Evolutionary conservation across 306 rosid genomes (phyloP), one percentile per base, ranked within the genome.

Genomic region (Fragaria nilgerrensis): DNA sequence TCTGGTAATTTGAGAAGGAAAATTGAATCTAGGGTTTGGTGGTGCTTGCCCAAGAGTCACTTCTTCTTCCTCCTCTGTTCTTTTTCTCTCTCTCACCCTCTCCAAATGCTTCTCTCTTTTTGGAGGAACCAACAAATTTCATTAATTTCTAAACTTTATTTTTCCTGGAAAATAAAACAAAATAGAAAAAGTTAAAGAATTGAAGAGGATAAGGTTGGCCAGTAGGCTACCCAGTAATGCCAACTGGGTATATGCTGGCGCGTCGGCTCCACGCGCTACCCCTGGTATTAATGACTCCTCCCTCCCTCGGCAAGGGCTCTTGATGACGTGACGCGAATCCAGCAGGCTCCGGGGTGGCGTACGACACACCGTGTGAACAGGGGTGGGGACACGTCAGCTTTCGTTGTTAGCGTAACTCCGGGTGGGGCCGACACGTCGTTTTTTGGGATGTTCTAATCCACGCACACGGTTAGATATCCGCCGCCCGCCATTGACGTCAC

Each of bases 181-280:
- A 14, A 62, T 5, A 17, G 0, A 9, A 59, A 10, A 53, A 9
- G 2, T 9, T 7, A 13, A 73, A 56, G 32, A 64, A 58, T 32
- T 6, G 52, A 82, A 84, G 85, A 82, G 85, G 88, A 87, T 87
- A 85, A 87, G 88, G 84, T 80, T 82, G 87, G 87, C 81, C 85
- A 80, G 86, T 82, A 68, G 80, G 75, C 59, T 52, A 50, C 80
- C 74, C 78, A 75, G 87, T 75, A 32, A 82, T 82, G 90, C 87
- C 90, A 85, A 80, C 90, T 82, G 88, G 88, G 79, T 47, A 43
- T 10, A 25, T 50, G 50, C 53, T 11, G 67, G 73, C 64, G 70
- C 78, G 68, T 32, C 47, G 53, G 12, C 2, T 22, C 75, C 80
- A 82, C 90, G 85, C 85, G 83, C 87, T 11, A 0, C 22, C 19